A percentile compares a stretch with the other conserved stretches of the same genome.
These are phyloP conservation scores for Moesziomyces aphidis DNA, from an alignment of 1,284 basidiomycete species.

Conservation along the genomic window DNA sequence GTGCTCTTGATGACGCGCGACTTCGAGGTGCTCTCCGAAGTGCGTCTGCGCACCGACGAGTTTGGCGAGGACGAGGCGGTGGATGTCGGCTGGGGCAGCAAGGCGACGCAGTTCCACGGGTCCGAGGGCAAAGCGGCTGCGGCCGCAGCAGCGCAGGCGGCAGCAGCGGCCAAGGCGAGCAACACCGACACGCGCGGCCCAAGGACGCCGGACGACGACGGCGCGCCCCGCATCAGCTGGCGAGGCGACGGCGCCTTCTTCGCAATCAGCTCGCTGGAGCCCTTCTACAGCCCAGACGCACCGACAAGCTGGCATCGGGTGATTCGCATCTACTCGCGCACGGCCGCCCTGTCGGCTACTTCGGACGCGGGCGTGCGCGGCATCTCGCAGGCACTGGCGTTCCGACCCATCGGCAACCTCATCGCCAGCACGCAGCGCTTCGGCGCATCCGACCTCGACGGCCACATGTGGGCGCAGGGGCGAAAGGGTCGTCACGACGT, in stretches of 20 bases:
- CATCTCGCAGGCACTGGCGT: conserved; percentile 82
- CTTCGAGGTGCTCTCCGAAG: conserved; percentile 88
- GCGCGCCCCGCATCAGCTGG: conserved; percentile 84
- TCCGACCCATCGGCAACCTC: conserved; percentile 87
- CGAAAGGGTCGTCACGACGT: conserved; percentile 78
- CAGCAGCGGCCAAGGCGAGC: conserved; percentile 65
- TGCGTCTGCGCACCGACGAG: conserved; percentile 77
- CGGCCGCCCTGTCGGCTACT: conserved; percentile 83
- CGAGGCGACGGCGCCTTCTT: conserved; percentile 92
- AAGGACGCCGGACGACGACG: conserved; percentile 77
- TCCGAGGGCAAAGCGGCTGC: conserved; percentile 91
- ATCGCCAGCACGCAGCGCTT: conserved; percentile 87
- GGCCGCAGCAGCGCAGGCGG: conserved; percentile 71
- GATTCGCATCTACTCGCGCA: conserved; percentile 73
- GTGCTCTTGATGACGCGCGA: conserved; percentile 88
- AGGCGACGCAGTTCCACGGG: conserved; percentile 97
- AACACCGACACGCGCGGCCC: conserved; percentile 57
- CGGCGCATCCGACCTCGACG: conserved; percentile 74
- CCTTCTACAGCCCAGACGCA: conserved; percentile 13
- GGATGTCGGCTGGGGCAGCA: conserved; percentile 97
- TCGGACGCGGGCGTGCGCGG: conserved; percentile 82
- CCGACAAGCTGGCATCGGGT: conserved; percentile 75
- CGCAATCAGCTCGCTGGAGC: conserved; percentile 79
- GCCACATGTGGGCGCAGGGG: conserved; percentile 51
- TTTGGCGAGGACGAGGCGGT: conserved; percentile 93